Evolutionary conservation across 225 moss, liverwort and hornwort species (phyloP).

Genomic region (Anthoceros angustus): DNA sequence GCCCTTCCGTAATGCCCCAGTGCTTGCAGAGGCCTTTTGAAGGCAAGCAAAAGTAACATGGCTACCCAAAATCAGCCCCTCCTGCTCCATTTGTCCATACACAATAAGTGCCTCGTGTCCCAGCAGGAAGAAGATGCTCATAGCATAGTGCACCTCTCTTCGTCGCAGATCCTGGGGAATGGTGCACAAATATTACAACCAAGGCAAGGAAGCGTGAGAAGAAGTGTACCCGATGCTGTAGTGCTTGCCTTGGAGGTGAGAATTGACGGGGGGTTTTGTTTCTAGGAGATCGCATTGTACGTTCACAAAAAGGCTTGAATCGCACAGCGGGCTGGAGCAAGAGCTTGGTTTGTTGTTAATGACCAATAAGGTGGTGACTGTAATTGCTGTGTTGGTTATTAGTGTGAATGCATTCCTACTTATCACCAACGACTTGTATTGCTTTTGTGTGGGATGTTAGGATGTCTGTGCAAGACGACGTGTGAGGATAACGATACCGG

Average conservation of each 20-base stretch:
- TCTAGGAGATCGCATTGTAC: conserved; percentile 46
- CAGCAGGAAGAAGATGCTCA: conserved; percentile 36
- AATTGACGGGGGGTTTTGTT: background rate
- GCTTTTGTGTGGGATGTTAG: background rate
- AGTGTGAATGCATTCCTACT: too few species aligned
- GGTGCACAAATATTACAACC: conserved; percentile 27
- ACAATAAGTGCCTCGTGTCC: too few species aligned
- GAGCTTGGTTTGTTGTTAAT: conserved; percentile 74
- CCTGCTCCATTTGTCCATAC: too few species aligned
- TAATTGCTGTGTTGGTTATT: background rate
- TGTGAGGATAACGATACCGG: conserved; percentile 63
- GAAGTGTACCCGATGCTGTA: background rate
- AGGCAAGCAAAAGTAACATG: too few species aligned
- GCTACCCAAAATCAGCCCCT: too few species aligned
- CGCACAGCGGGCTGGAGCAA: conserved; percentile 66
- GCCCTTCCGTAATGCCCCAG: too few species aligned
- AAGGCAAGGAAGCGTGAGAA: background rate
- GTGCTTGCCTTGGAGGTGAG: background rate
- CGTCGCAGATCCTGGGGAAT: conserved; percentile 21
- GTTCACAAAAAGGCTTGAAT: conserved; percentile 72
- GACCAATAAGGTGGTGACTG: conserved; percentile 48
- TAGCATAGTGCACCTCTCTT: conserved; percentile 28
- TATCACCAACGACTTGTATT: background rate
- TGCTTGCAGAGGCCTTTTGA: too few species aligned
- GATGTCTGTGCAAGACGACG: conserved; percentile 92